These are phyloP conservation scores for Vitellaria paradoxa DNA, from an alignment of 179 eudicot species.

Conservation along the genomic window DNA sequence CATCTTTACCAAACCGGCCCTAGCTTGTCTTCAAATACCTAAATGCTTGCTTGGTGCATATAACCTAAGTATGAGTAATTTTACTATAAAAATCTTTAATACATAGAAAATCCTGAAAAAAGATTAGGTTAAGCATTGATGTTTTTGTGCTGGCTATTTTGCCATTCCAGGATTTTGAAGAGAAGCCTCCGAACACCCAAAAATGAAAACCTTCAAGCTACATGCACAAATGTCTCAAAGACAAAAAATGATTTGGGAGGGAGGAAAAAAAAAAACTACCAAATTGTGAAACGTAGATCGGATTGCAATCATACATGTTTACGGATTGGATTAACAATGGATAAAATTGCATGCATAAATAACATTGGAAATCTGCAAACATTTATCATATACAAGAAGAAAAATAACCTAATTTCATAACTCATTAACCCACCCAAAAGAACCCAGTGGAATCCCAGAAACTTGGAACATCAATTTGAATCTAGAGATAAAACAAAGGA, in stretches of 20 bases:
- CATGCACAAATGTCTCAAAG: background rate
- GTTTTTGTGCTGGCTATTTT: background rate
- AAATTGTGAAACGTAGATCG: background rate
- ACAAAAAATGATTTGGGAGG: background rate
- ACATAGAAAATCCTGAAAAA: background rate
- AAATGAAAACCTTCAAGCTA: background rate
- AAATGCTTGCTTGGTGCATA: background rate
- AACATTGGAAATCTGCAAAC: background rate
- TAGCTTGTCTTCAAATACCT: background rate
- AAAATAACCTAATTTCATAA: background rate
- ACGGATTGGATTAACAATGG: background rate
- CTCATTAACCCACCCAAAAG: background rate
- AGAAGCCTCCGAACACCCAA: background rate
- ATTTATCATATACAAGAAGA: background rate
- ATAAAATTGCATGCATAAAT: background rate
- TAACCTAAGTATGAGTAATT: background rate
- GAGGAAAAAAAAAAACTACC: background rate
- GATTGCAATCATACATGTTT: background rate
- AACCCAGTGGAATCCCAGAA: background rate
- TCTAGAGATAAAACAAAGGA: background rate
- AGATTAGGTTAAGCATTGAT: background rate
- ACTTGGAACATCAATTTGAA: background rate
- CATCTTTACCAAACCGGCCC: no score
- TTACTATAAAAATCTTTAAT: background rate
- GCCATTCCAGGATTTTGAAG: background rate